Evolutionary conservation across 106 monocot genomes (phyloP).

Genomic region (Ottelia alismoides): DNA sequence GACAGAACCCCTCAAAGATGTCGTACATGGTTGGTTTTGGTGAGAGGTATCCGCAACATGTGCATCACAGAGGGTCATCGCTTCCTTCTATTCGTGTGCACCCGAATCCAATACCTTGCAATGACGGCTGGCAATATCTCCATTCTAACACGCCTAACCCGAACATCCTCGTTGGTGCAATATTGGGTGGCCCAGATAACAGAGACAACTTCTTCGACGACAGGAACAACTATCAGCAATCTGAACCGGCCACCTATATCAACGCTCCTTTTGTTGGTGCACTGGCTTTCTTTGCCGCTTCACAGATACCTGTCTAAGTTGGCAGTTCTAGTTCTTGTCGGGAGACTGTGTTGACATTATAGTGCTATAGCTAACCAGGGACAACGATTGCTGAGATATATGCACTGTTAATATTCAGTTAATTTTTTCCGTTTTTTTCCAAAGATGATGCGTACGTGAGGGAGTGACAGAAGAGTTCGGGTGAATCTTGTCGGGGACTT

Average conservation of each 20-base stretch:
- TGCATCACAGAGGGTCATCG: constrained; percentile 65
- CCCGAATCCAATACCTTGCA: constrained; percentile 33
- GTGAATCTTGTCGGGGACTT: no score
- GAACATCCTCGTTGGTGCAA: constrained; percentile 50
- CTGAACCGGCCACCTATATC: constrained; percentile 72
- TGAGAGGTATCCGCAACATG: constrained; percentile 31
- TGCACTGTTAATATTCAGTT: no score
- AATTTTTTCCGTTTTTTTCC: no score
- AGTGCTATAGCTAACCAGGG: no score
- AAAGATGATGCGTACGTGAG: no score
- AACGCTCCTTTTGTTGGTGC: constrained; percentile 67
- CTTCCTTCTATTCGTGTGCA: constrained; percentile 39
- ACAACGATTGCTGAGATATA: no score
- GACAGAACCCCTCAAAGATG: constrained; percentile 45
- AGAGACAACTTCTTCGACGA: constrained; percentile 39
- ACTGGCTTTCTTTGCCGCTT: constrained; percentile 63
- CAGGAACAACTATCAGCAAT: constrained; percentile 59
- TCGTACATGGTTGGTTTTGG: constrained; percentile 81
- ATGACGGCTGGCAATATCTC: constrained; percentile 45
- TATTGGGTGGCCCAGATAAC: constrained; percentile 61
- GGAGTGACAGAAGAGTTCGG: no score
- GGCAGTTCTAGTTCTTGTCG: no score
- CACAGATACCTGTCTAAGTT: no score
- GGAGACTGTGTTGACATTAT: no score
- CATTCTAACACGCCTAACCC: constrained; percentile 50